Evolutionary conservation across 176 grass and related monocot genomes (phyloP).

Genomic region (Saccharum officinarum): DNA sequence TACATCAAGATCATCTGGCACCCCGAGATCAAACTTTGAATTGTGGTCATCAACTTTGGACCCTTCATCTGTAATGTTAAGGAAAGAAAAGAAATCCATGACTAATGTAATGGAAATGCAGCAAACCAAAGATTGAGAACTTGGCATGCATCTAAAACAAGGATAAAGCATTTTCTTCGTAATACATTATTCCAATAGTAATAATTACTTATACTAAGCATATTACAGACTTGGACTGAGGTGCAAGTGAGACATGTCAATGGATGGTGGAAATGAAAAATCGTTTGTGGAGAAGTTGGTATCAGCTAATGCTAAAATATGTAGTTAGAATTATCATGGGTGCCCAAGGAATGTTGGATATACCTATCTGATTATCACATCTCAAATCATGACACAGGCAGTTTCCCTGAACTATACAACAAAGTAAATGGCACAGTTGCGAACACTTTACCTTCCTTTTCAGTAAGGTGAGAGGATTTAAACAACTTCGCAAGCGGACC

Average conservation of each 20-base stretch:
- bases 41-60: constrained; percentile 52
- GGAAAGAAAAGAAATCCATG: constrained; percentile 1
- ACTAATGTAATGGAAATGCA: constrained; percentile 30
- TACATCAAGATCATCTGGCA: constrained; percentile 94
- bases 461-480: constrained; percentile 64
- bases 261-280: constrained; percentile 3
- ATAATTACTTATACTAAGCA: constrained; percentile 21
- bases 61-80: constrained; percentile 45
- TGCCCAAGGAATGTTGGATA: constrained; percentile 1
- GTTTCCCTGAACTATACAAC: not conserved
- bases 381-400: constrained; percentile 1
- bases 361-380: not conserved
- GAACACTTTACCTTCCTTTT: constrained; percentile 52
- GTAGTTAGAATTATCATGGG: not conserved
- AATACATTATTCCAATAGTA: constrained; percentile 18
- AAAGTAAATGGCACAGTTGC: constrained; percentile 7
- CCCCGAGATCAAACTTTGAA: constrained; percentile 70
- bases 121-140: constrained; percentile 14
- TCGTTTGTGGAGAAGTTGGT: not conserved
- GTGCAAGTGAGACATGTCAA: constrained; percentile 4
- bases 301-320: constrained; percentile 10
- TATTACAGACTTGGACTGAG: constrained; percentile 11
- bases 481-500: constrained; percentile 92
- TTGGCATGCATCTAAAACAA: constrained; percentile 25
- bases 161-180: not conserved